Base-by-base conservation (phyloP, 371 early-diverging fungal species). In the Mortierella sp. region DNA sequence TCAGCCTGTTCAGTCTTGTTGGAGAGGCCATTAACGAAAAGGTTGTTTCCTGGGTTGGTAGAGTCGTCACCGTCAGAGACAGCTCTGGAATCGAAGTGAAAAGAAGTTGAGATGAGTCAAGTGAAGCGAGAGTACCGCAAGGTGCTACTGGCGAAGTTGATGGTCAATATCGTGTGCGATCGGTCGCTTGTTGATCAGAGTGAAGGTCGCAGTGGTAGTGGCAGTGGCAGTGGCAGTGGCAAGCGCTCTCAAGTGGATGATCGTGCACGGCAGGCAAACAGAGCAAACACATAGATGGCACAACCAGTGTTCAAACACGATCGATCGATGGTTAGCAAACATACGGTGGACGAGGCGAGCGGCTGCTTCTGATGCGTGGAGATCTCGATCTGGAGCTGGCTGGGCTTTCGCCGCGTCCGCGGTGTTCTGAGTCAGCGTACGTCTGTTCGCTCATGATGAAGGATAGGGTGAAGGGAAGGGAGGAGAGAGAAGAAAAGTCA, bases 11-110 rank as follows among this genome's bases (percentile, higher is more conserved):
- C 80, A 27, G 89, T 87, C 66, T 86, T 82, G 51, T 71, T 65
- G 45, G 90, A 83, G 31, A 94, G 85, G 21, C 91, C 91, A 34
- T 90, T 90, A 52, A 94, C 89, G 70, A 90, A 93, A 47, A 94
- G 78, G 69, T 93, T 94, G 78, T 88, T 91, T 31, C 94, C 93
- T 54, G 93, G 90, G 72, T 94, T 92, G 54, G 74, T 60, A 54
- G 84, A 85, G 28, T 67, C 80, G 65, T 81, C 82, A 30, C 72
- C 43, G 14, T 58, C 71, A 57, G 48, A 31, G 49, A 43, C 24
- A 55, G 52, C 51, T 54, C 61, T 68, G 68, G 13, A 46, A 42
- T 61, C 38, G 41, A 14, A 19, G 49, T 12, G 54, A 64, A 39
- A 58, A 58, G 30, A 24, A 43, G 61, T 55, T 67, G 67, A 45